Evolutionary conservation across 257 asterid species (phyloP).

Genomic region (Gentiana dahurica): DNA sequence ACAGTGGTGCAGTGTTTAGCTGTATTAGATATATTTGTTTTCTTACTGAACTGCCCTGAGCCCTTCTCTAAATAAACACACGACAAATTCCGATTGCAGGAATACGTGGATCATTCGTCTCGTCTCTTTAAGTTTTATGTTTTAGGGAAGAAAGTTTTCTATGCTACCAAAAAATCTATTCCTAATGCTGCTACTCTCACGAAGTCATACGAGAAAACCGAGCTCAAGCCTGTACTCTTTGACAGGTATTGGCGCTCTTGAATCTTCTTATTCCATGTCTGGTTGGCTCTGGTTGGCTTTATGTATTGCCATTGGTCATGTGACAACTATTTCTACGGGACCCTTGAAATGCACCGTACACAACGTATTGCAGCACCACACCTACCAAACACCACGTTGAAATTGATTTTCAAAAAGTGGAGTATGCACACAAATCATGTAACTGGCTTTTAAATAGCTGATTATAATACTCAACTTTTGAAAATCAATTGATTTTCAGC

Average conservation of each 20-base stretch:
- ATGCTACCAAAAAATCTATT: constrained; percentile 77
- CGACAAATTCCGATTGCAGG: constrained; percentile 42
- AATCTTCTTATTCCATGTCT: constrained; percentile 5
- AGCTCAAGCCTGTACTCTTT: constrained; percentile 61
- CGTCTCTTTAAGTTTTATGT: constrained; percentile 75
- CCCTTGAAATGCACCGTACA: too few relatives aligned
- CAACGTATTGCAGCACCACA: too few relatives aligned
- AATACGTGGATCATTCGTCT: constrained; percentile 93
- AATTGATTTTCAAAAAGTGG: too few relatives aligned
- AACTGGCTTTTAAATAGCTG: too few relatives aligned
- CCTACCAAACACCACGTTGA: too few relatives aligned
- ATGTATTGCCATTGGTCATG: too few relatives aligned
- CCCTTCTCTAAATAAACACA: neutral
- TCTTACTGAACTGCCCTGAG: neutral
- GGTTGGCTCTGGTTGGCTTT: too few relatives aligned
- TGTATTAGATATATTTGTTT: neutral
- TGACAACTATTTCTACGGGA: too few relatives aligned
- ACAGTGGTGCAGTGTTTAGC: neutral
- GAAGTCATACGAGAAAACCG: constrained; percentile 42
- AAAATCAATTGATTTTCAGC: too few relatives aligned
- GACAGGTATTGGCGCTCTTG: constrained; percentile 48
- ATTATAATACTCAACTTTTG: too few relatives aligned
- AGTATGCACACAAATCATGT: too few relatives aligned
- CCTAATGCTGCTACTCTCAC: constrained; percentile 70
- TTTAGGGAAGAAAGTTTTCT: constrained; percentile 64